Evolutionary conservation across 2,329 filamentous ascomycete genomes (phyloP), one percentile per base, ranked within the genome.

Genomic region (Amesomyces nigricolor): DNA sequence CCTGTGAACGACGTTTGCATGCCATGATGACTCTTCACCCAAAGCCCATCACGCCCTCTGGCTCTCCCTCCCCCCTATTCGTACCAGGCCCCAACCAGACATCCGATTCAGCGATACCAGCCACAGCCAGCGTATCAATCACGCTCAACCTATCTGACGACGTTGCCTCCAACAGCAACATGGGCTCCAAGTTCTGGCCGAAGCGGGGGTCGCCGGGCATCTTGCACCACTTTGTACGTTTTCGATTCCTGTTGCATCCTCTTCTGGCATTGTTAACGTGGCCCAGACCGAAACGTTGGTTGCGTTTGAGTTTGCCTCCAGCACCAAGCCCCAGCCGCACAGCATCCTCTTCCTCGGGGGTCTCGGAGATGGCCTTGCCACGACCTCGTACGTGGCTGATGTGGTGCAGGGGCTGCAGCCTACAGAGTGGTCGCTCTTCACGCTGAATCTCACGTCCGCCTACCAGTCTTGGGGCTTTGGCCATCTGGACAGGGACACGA

Each of bases 341-440:
- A 78, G 73, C 17, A 65, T 89, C 53, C 71, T 90, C 58, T 87
- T 86, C 70, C 77, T 89, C 59, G 86, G 85, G 56, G 87, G 87
- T 30, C 78, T 91, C n/a, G 78, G 78, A 30, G 87, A 89, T 66
- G 86, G 86, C 2, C 80, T 86, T 57, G 81, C 87, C 59, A 85
- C 83, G 0, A 78, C 86, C 5, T 71, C 75, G 0, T 88, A 86
- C 54, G 72, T 77, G 43, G 73, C 75, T 5, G 67, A 69, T 2
- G 68, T 83, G 51, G 76, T 83, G 76, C 63, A 80, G 78, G 1
- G 67, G 81, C 45, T 81, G 81, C 62, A 79, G 82, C 62, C 72
- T 78, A 47, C 75, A 77, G 39, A 62, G 54, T 71, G 69, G 17
- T 74, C 75, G 0, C 61, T 73, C 16, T 70, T 71, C 62, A 64